Conservation (phyloP, 164 flowering plant species). For the Aristolochia californica region DNA sequence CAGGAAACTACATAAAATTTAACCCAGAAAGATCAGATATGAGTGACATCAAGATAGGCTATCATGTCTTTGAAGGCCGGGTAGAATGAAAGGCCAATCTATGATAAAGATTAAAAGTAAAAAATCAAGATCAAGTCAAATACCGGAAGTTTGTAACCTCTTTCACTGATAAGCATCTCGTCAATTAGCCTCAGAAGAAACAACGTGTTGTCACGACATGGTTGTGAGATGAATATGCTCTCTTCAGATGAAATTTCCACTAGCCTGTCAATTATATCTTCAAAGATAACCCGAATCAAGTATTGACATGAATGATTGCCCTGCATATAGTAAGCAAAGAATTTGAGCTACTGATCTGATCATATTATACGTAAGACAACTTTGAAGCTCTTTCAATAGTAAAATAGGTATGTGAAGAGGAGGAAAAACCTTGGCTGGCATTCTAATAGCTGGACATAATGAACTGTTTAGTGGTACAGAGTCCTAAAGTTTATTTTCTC, state of each 20-base stretch:
- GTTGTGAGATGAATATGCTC: conserved; percentile 66
- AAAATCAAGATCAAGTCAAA: too few species aligned
- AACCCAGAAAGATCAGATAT: background rate
- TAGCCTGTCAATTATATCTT: conserved; percentile 56
- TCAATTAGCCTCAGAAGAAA: conserved; percentile 73
- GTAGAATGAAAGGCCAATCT: background rate
- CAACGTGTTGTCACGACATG: conserved; percentile 90
- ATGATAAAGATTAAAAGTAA: too few species aligned
- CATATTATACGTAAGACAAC: background rate
- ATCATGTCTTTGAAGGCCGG: too few species aligned
- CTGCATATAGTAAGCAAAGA: conserved; percentile 28
- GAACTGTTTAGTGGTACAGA: too few species aligned
- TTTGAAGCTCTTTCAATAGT: background rate
- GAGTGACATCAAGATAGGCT: too few species aligned
- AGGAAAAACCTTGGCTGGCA: too few species aligned
- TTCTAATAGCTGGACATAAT: too few species aligned
- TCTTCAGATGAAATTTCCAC: conserved; percentile 54
- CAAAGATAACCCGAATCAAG: conserved; percentile 67
- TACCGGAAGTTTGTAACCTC: conserved; percentile 75
- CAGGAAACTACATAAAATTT: conserved; percentile 63
- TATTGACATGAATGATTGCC: conserved; percentile 30
- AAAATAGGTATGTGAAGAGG: too few species aligned
- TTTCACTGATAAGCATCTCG: conserved; percentile 77
- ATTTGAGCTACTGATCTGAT: background rate
- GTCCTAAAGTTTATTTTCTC: too few species aligned